Base-by-base conservation (phyloP, 306 rosid species). In the Senna siamea region DNA sequence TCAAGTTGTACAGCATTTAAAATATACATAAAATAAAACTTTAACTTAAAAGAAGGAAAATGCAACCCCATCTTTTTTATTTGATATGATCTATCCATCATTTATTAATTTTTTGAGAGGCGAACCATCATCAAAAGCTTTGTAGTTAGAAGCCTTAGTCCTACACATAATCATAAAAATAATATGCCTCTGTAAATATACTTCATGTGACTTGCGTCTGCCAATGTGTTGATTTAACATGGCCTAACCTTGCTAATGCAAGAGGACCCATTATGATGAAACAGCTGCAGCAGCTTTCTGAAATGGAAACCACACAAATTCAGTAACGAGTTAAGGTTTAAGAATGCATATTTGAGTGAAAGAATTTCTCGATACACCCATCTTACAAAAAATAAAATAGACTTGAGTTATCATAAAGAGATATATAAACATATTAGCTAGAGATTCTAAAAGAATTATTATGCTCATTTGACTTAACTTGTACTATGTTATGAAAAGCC, bases 201-300 rank as follows among this genome's bases (percentile, higher is more conserved):
- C 48, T 51, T 34, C 57, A 26, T 62, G 28, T 28, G 51, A 73
- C 57, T 38, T 64, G 22, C 10, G 30, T n/a, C n/a, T n/a, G n/a
- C n/a, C n/a, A n/a, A n/a, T n/a, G n/a, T n/a, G n/a, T n/a, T n/a
- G n/a, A n/a, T n/a, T 40, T 70, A 35, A 79, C 80, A 74, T 65
- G 70, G 19, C 22, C 55, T 35, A 20, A 59, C 17, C 6, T 38
- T 37, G 43, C 12, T 50, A 59, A 69, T 73, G 50, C 43, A 60
- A 32, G 34, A 50, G 35, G 23, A 44, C 54, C 52, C 60, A 55
- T 73, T 68, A 88, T 5, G 86, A 83, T 72, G 81, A 41, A 61
- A 74, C 38, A 77, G 69, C 50, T 53, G 91, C 81, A 26, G 91
- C 78, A 72, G 87, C 89, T 81, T 85, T 90, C 96, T 88, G 85